A percentile compares a stretch with the other conserved stretches of the same genome.
These are phyloP conservation scores for Stropharia rugosoannulata DNA, from an alignment of 768 basidiomycete species.

Conservation along the genomic window DNA sequence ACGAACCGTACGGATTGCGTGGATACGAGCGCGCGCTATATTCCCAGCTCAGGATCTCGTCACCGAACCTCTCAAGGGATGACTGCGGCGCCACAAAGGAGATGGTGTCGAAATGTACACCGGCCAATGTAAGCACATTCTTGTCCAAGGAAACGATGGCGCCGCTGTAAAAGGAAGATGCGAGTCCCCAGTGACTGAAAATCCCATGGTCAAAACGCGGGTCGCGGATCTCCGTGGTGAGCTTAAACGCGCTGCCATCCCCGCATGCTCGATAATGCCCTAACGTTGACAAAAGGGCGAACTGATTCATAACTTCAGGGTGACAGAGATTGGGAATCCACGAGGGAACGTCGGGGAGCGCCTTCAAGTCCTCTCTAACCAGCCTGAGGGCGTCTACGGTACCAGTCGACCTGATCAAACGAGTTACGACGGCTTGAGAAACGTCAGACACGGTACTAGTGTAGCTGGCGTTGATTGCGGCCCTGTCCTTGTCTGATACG, in stretches of 20 bases:
- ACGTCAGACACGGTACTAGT: slow-evolving; percentile 1
- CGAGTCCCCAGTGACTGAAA: no score
- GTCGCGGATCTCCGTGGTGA: no score
- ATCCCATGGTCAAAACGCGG: background rate
- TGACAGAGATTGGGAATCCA: slow-evolving; percentile 5
- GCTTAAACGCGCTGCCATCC: no score
- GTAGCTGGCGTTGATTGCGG: background rate
- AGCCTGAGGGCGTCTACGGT: background rate
- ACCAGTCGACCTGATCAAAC: background rate
- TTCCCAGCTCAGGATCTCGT: background rate
- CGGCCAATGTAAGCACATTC: background rate
- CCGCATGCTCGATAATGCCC: no score
- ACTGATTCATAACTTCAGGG: background rate
- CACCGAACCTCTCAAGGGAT: background rate
- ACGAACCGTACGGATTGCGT: background rate
- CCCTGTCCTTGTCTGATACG: background rate
- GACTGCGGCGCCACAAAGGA: background rate
- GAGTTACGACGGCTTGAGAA: background rate
- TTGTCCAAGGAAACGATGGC: background rate
- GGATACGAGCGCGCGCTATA: background rate
- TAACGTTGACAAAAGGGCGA: background rate
- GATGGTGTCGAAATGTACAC: slow-evolving; percentile 4
- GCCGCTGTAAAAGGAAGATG: background rate
- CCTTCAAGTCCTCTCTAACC: background rate
- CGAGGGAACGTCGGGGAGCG: background rate